Evolutionary conservation across 176 grass and related monocot species (phyloP), one percentile per base, ranked within the genome.

Genomic region (Dactylis glomerata): DNA sequence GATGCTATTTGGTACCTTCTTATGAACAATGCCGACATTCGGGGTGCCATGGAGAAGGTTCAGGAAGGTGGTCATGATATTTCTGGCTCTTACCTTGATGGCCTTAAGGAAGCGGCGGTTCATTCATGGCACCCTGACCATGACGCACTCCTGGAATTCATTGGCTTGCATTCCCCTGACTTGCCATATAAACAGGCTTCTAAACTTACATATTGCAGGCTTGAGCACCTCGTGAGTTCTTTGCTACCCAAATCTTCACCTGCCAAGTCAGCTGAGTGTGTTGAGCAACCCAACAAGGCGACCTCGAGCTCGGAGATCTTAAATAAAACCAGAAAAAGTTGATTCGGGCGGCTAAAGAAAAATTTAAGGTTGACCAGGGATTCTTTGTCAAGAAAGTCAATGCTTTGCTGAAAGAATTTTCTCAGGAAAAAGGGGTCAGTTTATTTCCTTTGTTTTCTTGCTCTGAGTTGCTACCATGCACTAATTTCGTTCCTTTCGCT

Each of bases 281-380:
- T 16, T 17, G 10, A 36, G 4, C 10, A 52, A 3, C 6, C 2
- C 23, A 38, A 22, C 41, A 11, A 68, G n/a, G 17, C 8, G 7
- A 0, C 14, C 33, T 38, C 12, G 10, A 26, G 51, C 20, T 77
- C 75, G 4, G 32, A 8, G 11, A 24, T 77, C 6, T 52, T 83
- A 12, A 65, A 42, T 65, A 36, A 36, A 65, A 31, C 16, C 45
- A 77, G 33, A 84, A 64, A 84, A 84, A 0, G 1, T 76, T 84
- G 22, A 66, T 52, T 13, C 23, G 1, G 34, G 55, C 63, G 6
- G 49, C 23, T 31, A 24, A 32, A 32, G 50, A 64, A 10, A 65
- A 66, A 32, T 52, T 76, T 51, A 73, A 76, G n/a, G 58, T 16
- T 65, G 44, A 52, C 31, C 58, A 66, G 16, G 32, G 36, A 3